Conservation (phyloP, 2,329 filamentous ascomycete species). For the Colletotrichum acutatum region DNA sequence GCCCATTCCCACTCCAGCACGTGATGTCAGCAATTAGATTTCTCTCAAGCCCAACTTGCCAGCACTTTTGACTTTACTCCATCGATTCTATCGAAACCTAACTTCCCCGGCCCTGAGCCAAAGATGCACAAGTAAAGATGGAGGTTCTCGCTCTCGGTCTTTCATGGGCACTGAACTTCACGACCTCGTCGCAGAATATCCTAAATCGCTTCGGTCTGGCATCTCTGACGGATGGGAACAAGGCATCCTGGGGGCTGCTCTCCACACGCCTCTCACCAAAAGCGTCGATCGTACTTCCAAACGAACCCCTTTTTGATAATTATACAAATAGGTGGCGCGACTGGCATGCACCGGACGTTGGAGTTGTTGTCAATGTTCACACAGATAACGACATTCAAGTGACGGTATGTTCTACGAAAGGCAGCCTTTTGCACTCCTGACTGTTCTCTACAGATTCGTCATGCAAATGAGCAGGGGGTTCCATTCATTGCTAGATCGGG, state of each 20-base stretch:
- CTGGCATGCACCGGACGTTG: slow-evolving; percentile 17
- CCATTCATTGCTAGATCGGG: slow-evolving; percentile 32
- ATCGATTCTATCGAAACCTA: not conserved
- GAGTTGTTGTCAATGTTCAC: slow-evolving; percentile 16
- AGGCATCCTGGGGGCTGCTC: not conserved
- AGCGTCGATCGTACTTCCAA: not conserved
- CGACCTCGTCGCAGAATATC: not conserved
- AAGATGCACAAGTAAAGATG: not conserved
- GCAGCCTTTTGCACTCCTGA: not conserved
- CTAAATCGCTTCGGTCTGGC: not conserved
- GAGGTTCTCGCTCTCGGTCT: slow-evolving; percentile 11
- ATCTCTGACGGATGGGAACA: not conserved
- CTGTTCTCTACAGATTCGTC: not conserved
- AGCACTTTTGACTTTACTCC: not conserved
- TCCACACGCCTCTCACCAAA: not conserved
- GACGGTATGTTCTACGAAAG: not conserved
- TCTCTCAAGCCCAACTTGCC: not conserved
- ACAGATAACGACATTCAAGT: slow-evolving; percentile 23
- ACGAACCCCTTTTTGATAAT: not conserved
- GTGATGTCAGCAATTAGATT: not conserved
- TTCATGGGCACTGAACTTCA: slow-evolving; percentile 13
- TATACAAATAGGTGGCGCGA: slow-evolving; percentile 11
- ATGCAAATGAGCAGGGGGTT: slow-evolving; percentile 6
- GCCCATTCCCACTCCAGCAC: not conserved
- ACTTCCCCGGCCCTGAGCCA: not conserved